Conservation (phyloP, 2,329 filamentous ascomycete genomes). For the Sclerotinia subarctica region DNA sequence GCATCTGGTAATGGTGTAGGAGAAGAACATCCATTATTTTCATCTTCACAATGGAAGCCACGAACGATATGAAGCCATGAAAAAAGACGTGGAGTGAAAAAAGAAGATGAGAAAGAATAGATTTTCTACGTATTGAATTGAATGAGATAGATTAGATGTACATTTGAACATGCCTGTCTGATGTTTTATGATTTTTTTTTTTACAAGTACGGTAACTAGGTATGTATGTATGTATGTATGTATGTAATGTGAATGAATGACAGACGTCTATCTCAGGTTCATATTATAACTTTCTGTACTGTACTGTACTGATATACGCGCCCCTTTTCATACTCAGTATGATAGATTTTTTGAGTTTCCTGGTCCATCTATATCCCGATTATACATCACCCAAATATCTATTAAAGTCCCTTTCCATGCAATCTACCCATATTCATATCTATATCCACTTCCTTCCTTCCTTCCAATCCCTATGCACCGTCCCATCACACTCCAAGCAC, state of each 20-base stretch:
- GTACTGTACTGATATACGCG: not conserved
- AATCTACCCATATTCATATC: not conserved
- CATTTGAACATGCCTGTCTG: constrained; percentile 17
- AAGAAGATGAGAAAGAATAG: constrained; percentile 20
- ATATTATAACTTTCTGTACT: not conserved
- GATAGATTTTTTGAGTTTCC: constrained; percentile 23
- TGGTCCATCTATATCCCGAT: constrained; percentile 14
- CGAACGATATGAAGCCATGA: constrained; percentile 1
- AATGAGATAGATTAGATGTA: constrained; percentile 17
- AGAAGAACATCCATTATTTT: constrained; percentile 24
- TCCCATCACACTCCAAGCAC: not conserved
- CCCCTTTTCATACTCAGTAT: constrained; percentile 10
- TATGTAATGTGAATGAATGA: constrained; percentile 17
- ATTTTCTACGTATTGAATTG: constrained; percentile 6
- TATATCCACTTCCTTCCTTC: not conserved
- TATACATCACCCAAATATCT: constrained; percentile 16
- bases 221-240: too few species aligned
- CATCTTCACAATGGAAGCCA: constrained; percentile 15
- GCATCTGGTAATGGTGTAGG: constrained; percentile 38
- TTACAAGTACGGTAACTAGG: too few species aligned
- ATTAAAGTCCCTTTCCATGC: constrained; percentile 1
- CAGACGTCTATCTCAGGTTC: constrained; percentile 15
- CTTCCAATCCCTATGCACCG: not conserved
- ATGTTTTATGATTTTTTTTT: not conserved
- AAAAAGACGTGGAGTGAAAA: not conserved